These are phyloP conservation scores for Sporothrix pseudoabietina DNA, from an alignment of 2,329 filamentous ascomycete genomes.

Conservation along the genomic window DNA sequence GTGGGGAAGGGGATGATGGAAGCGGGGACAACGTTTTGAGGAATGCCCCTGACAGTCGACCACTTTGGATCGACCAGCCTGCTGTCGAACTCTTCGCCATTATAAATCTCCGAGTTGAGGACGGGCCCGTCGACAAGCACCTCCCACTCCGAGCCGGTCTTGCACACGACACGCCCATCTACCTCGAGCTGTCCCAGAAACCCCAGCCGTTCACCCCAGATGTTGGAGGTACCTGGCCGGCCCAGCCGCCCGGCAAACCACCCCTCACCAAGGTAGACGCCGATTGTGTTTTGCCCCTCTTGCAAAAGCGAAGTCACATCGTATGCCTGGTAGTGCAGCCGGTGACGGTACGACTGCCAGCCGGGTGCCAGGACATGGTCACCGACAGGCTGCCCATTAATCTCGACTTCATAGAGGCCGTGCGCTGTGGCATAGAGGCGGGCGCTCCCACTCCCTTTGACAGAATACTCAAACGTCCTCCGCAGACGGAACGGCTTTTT, in stretches of 20 bases:
- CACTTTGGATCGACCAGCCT: conserved; percentile 35
- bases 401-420: conserved; percentile 42
- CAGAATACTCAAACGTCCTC: background rate
- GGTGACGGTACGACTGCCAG: conserved; percentile 47
- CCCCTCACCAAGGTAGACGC: conserved; percentile 45
- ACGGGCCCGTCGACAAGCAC: background rate
- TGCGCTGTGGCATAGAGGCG: conserved; percentile 44
- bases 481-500: background rate
- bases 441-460: background rate
- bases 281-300: conserved; percentile 38
- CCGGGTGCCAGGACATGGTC: conserved; percentile 45
- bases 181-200: conserved; percentile 44
- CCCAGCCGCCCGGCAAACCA: conserved; percentile 42
- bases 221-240: conserved; percentile 44
- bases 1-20: background rate
- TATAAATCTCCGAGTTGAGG: conserved; percentile 48
- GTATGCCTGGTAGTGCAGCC: conserved; percentile 48
- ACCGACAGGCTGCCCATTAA: conserved; percentile 43
- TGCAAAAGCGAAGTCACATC: conserved; percentile 45
- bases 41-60: background rate
- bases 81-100: conserved; percentile 52
- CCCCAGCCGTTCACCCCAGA: conserved; percentile 46
- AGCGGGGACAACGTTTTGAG: background rate
- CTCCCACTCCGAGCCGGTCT: background rate
- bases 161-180: background rate